phyloP scores from a whole-genome alignment of 805 yeast species.

The Danielozyma ontarioensis region DNA sequence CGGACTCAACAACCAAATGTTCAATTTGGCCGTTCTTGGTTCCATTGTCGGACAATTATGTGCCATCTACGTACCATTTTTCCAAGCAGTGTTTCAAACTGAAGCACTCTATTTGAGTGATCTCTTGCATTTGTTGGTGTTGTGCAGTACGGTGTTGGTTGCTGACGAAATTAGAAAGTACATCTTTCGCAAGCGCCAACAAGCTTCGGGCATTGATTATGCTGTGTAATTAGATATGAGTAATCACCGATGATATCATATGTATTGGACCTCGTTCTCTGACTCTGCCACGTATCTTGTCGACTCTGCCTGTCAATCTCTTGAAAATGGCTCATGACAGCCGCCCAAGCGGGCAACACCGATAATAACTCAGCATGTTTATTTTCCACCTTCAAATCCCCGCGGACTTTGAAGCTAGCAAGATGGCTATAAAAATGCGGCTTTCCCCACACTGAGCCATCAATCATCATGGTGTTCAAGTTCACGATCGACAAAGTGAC shows the following conservation, averaged over 20 bases:
- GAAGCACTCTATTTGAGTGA: conserved; percentile 79
- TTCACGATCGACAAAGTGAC: conserved; percentile 31
- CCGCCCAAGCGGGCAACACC: neutral
- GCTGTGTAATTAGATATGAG: conserved; percentile 11
- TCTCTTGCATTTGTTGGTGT: conserved; percentile 50
- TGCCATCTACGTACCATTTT: conserved; percentile 89
- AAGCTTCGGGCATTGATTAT: conserved; percentile 9
- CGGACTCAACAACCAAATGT: conserved; percentile 83
- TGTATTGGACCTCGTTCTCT: neutral
- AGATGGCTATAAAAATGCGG: neutral
- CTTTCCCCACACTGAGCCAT: neutral
- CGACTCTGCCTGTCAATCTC: neutral
- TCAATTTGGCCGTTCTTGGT: conserved; percentile 86
- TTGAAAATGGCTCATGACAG: neutral
- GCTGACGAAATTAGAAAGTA: conserved; percentile 80
- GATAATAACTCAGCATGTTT: neutral
- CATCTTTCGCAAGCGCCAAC: conserved; percentile 15
- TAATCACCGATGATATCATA: neutral
- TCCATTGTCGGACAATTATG: conserved; percentile 87
- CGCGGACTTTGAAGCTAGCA: neutral
- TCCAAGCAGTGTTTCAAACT: conserved; percentile 90
- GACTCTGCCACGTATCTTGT: neutral
- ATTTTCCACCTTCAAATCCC: neutral
- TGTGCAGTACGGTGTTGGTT: conserved; percentile 79
- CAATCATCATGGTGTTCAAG: conserved; percentile 26